Evolutionary conservation across 2,329 filamentous ascomycete species (phyloP).

Genomic region (Xylaria sp.): DNA sequence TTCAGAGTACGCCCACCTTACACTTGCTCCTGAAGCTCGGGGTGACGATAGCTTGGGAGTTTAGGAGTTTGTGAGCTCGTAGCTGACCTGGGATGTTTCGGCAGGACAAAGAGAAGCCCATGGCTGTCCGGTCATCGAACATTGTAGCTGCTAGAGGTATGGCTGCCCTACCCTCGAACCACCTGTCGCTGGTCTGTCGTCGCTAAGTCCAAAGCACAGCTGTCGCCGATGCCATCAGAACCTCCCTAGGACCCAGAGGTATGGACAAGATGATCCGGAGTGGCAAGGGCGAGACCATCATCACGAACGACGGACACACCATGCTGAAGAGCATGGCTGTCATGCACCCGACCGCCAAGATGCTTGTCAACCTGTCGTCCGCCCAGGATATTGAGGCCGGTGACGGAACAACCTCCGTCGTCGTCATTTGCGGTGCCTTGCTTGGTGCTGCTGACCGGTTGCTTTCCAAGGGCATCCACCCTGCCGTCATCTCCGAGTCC

Average conservation of each 20-base stretch:
- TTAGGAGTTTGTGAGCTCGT: background rate
- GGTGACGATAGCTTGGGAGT: background rate
- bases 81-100: conserved; percentile 15
- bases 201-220: conserved; percentile 48
- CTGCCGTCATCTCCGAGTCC: conserved; percentile 93
- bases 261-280: conserved; percentile 99
- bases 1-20: conserved; percentile 45
- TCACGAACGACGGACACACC: conserved; percentile 98
- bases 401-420: conserved; percentile 96
- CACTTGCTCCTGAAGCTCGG: background rate
- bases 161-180: conserved; percentile 38
- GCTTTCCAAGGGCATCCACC: conserved; percentile 89
- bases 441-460: conserved; percentile 89
- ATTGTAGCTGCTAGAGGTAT: conserved; percentile 88
- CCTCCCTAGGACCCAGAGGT: conserved; percentile 88
- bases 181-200: conserved; percentile 15
- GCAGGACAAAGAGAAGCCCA: conserved; percentile 93
- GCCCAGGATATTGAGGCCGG: conserved; percentile 98
- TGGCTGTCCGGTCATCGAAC: conserved; percentile 92
- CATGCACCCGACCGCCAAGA: conserved; percentile 98
- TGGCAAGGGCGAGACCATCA: conserved; percentile 93
- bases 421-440: conserved; percentile 93
- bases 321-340: conserved; percentile 99
- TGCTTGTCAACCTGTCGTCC: conserved; percentile 95
- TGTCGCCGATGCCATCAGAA: conserved; percentile 95